Percentiles rank a stretch among this genome's conserved stretches.
Conservation (phyloP, 176 grass and related monocot genomes). For the Triticum urartu region DNA sequence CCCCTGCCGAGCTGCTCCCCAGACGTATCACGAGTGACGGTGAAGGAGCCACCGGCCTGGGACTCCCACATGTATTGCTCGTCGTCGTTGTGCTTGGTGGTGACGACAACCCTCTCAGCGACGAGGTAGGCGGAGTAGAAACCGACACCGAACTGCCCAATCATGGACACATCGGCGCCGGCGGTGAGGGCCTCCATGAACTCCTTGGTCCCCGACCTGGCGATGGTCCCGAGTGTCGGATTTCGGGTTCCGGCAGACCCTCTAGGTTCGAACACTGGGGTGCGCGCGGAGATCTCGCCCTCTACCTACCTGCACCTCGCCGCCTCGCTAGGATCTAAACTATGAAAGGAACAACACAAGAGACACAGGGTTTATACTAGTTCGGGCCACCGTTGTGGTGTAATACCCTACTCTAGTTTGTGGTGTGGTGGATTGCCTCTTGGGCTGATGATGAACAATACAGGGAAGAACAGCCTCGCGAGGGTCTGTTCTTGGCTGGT, state of each 20-base stretch:
- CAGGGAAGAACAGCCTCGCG: too few relatives aligned
- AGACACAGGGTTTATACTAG: too few relatives aligned
- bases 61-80: slow-evolving; percentile 92
- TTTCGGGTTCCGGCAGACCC: too few relatives aligned
- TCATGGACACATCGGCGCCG: slow-evolving; percentile 82
- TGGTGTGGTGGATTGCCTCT: too few relatives aligned
- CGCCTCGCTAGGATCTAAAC: too few relatives aligned
- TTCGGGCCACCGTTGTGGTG: too few relatives aligned
- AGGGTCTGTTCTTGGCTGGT: too few relatives aligned
- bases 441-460: too few relatives aligned
- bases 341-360: too few relatives aligned
- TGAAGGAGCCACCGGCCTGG: slow-evolving; percentile 80
- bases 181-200: slow-evolving; percentile 88
- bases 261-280: too few relatives aligned
- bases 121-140: slow-evolving; percentile 86
- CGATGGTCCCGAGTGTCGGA: slow-evolving; percentile 74
- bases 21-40: slow-evolving; percentile 63
- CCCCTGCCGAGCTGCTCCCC: slow-evolving; percentile 76
- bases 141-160: slow-evolving; percentile 74
- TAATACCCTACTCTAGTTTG: too few relatives aligned
- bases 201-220: slow-evolving; percentile 82
- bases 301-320: not conserved
- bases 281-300: slow-evolving; percentile 21
- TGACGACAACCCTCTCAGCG: slow-evolving; percentile 68
- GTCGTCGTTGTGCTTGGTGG: slow-evolving; percentile 79